Percentiles rank a stretch among this genome's conserved stretches.
Conservation (phyloP, 768 basidiomycete genomes). For the Lactarius quietus region DNA sequence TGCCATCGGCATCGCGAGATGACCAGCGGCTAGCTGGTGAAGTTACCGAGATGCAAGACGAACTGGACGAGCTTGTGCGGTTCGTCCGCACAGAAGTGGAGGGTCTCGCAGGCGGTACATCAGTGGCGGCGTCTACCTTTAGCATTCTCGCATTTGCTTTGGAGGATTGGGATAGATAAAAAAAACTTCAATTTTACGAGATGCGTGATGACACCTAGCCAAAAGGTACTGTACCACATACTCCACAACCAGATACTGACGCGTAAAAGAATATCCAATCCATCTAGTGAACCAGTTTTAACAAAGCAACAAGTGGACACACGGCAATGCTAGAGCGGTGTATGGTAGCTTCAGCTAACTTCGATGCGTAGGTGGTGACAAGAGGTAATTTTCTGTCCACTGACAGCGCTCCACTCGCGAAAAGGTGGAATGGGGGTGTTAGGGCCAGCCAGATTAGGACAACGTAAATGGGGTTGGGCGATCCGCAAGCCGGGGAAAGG, state of each 20-base stretch:
- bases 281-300: neutral
- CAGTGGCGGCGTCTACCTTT: conserved; percentile 59
- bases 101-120: conserved; percentile 57
- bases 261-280: neutral
- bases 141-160: conserved; percentile 70
- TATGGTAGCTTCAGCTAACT: neutral
- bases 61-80: conserved; percentile 67
- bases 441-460: conserved; percentile 24
- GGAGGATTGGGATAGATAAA: conserved; percentile 67
- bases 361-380: neutral
- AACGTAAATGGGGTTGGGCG: conserved; percentile 49
- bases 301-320: neutral
- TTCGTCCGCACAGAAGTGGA: conserved; percentile 70
- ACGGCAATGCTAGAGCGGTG: neutral
- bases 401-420: neutral
- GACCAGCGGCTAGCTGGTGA: conserved; percentile 48
- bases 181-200: conserved; percentile 1
- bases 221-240: neutral
- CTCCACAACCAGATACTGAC: neutral
- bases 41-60: conserved; percentile 61
- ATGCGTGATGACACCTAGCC: neutral
- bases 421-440: too few relatives aligned
- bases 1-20: conserved; percentile 35
- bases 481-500: conserved; percentile 76
- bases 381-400: neutral